Evolutionary conservation across 805 yeast genomes (phyloP).

Genomic region (Barnettozyma californica): DNA sequence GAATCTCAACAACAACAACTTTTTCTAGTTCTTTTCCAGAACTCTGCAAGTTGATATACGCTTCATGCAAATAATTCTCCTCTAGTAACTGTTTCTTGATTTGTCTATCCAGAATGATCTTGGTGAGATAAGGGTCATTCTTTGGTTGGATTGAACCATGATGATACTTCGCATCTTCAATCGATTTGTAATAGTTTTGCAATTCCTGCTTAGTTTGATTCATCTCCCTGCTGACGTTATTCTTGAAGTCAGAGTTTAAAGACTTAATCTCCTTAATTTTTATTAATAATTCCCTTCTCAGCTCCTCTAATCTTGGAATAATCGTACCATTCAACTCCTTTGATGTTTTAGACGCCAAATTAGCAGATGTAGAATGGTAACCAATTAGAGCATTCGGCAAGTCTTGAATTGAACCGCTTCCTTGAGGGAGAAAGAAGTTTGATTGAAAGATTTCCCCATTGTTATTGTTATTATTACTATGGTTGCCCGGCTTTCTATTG

Average conservation of each 20-base stretch:
- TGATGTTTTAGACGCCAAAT: slow-evolving; percentile 50
- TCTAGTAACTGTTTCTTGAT: slow-evolving; percentile 73
- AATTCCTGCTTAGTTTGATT: slow-evolving; percentile 57
- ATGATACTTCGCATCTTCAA: slow-evolving; percentile 53
- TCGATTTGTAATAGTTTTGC: slow-evolving; percentile 48
- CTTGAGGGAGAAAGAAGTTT: slow-evolving; percentile 66
- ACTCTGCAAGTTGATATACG: slow-evolving; percentile 77
- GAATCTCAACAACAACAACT: slow-evolving; percentile 82
- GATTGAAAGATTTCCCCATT: slow-evolving; percentile 13
- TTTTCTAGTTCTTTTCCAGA: slow-evolving; percentile 87
- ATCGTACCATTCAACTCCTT: slow-evolving; percentile 57
- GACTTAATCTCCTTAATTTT: slow-evolving; percentile 85
- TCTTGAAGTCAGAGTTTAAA: slow-evolving; percentile 79
- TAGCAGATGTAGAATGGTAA: slow-evolving; percentile 57
- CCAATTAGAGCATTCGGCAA: slow-evolving; percentile 65
- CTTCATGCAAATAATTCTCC: slow-evolving; percentile 84
- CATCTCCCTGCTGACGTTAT: slow-evolving; percentile 64
- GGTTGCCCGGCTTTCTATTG: neutral
- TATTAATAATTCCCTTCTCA: slow-evolving; percentile 69
- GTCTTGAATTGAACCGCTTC: slow-evolving; percentile 79
- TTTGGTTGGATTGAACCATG: slow-evolving; percentile 43
- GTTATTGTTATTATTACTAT: neutral
- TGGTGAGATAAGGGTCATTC: slow-evolving; percentile 80
- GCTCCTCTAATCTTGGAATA: slow-evolving; percentile 61
- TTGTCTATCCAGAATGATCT: slow-evolving; percentile 66